Evolutionary conservation across 2,329 filamentous ascomycete species (phyloP), one percentile per base, ranked within the genome.

Genomic region (Aureobasidium sp.): DNA sequence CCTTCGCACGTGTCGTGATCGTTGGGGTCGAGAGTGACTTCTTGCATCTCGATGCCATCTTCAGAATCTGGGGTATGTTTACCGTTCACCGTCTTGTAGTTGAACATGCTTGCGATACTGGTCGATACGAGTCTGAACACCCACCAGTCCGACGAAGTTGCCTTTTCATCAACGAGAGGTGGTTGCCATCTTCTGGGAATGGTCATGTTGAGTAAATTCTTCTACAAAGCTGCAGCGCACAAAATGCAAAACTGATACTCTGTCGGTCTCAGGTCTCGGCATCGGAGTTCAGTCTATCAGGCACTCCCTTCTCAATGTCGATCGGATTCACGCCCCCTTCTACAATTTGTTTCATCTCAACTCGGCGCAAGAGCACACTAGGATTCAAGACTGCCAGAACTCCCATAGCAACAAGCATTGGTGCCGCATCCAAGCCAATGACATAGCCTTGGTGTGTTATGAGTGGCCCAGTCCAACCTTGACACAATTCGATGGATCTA

Each of bases 371-470:
- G 2, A 60, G 37, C 37, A 60, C 47, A 34, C 29, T 27, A 16
- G 57, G 57, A 42, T 60, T 60, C 57, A 60, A 45, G 2, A 60
- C 37, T 9, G 57, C 57, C 25, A 60, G 13, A 3, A 47, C 27
- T 21, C 45, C 57, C 57, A 60, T 60, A 3, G 57, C 57, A 9
- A 60, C 10, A 37, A 60, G 29, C 57, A 60, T 60, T 1, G 57
- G 57, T 16, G 39, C 47, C 4, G 57, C 57, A 29, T 60, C 57
- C 36, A 60, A 15, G 7, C 57, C 57, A 29, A 60, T 45, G 11
- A 60, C 47, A 49, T 60, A 60, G 15, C 45, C 57, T 15, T 60
- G 36, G n/a, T 52, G 11, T 4, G 37, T 60, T 11, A 60, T 60
- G 13, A 60, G 39, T 3, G 36, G 36, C 9, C 47, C 57, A 6